phyloP scores from a whole-genome alignment of 345 rosid species.

The Acer campestre region DNA sequence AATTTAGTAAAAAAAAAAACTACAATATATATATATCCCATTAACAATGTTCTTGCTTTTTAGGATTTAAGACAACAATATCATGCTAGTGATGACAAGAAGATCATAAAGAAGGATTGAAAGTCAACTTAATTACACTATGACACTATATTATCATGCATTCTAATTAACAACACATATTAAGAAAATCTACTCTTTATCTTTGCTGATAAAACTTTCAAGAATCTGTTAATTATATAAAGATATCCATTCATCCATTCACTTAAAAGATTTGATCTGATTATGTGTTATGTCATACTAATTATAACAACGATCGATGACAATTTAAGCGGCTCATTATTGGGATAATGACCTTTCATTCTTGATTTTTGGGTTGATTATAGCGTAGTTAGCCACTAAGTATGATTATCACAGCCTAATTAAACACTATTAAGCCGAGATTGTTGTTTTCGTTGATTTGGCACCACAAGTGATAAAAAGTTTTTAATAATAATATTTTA shows the following conservation, averaged over 20 bases:
- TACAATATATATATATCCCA: not conserved
- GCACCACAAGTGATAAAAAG: slow-evolving; percentile 20
- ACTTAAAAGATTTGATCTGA: not conserved
- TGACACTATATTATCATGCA: too few relatives aligned
- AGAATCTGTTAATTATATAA: too few relatives aligned
- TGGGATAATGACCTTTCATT: not conserved
- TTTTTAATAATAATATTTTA: not conserved
- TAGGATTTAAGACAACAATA: not conserved
- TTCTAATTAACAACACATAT: too few relatives aligned
- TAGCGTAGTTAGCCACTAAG: slow-evolving; percentile 11
- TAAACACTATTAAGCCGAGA: not conserved
- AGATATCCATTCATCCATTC: not conserved
- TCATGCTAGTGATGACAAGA: not conserved
- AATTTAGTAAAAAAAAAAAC: not conserved
- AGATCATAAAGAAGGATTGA: not conserved
- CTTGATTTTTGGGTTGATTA: not conserved
- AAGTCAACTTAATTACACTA: not conserved
- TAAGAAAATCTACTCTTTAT: too few relatives aligned
- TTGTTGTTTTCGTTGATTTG: slow-evolving; percentile 5
- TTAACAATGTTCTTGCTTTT: not conserved
- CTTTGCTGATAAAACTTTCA: too few relatives aligned
- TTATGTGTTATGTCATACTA: not conserved
- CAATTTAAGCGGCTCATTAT: not conserved
- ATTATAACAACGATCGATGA: not conserved
- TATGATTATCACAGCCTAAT: not conserved